Evolutionary conservation across 192 early-diverging fungal genomes (phyloP), one percentile per base, ranked within the genome.

Genomic region (Coemansia sp.): DNA sequence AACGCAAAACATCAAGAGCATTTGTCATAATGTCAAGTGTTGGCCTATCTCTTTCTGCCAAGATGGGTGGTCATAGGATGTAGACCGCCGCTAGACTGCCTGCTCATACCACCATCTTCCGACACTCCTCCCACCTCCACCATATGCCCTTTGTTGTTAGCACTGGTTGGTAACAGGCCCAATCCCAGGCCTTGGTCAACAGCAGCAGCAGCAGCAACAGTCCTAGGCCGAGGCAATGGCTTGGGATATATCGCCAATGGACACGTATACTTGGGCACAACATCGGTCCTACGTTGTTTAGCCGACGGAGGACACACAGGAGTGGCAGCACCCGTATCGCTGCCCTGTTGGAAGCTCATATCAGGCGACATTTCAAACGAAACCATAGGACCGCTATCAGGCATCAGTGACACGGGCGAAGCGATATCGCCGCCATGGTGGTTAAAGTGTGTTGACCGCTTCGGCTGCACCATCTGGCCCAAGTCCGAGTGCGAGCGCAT

Each of bases 401-500:
- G 66, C 15, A 42, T 64, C 60, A 67, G 69, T 44, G 34, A 42
- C 24, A 31, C 62, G 0, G 47, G 67, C 46, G 29, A 65, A 13
- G 5, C 55, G 22, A 4, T 31, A 4, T 63, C 70, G 16, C n/a
- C 31, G 24, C 42, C 42, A 15, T 47, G 42, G 12, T 16, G 13
- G 24, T 57, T 63, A 55, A 76, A 52, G 15, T 65, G 63, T 69
- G 74, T 69, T 10, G 77, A 68, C n/a, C 77, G 74, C 41, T 78
- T 79, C 42, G 82, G 71, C 51, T 42, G 65, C 15, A 43, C 61
- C 77, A 77, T 66, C 2, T 79, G 65, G 27, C 74, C 72, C 60
- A 84, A 66, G 42, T 84, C 82, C 16, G 82, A 84, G 51, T 79
- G 82, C 52, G 82, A 84, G 54, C 82, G 71, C 82, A 84, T 75